A percentile compares a stretch with the other conserved stretches of the same genome.
phyloP scores from a whole-genome alignment of 305 asterid genomes.

The Fraxinus dipetala region DNA sequence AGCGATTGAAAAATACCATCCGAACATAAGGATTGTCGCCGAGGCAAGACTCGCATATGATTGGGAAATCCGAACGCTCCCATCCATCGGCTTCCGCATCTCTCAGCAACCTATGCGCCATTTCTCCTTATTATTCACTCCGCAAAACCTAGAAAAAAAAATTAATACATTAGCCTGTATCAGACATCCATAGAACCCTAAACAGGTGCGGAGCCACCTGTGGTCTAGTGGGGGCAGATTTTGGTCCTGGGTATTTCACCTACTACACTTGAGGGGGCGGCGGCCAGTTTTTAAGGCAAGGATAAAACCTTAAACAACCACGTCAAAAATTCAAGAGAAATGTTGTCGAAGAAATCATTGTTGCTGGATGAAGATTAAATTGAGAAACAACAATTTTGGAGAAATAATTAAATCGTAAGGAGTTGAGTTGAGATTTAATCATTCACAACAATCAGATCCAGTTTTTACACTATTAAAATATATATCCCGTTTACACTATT shows the following conservation, averaged over 20 bases:
- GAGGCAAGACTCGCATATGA: conserved; percentile 88
- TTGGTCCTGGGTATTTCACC: neutral
- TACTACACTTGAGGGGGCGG: neutral
- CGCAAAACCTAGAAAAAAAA: neutral
- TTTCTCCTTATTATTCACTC: conserved; percentile 25
- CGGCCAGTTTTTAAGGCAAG: neutral
- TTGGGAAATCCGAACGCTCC: conserved; percentile 91
- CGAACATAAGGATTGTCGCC: conserved; percentile 91
- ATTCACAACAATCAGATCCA: neutral
- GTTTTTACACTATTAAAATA: neutral
- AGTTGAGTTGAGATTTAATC: neutral
- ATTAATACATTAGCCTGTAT: neutral
- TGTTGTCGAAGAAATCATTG: neutral
- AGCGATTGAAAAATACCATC: conserved; percentile 48
- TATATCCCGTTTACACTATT: no score
- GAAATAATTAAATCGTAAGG: neutral
- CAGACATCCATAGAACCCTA: neutral
- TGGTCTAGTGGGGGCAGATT: neutral
- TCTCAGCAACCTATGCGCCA: conserved; percentile 89
- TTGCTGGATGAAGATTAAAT: neutral
- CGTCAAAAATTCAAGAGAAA: neutral
- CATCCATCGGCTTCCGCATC: conserved; percentile 93
- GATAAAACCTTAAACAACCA: neutral
- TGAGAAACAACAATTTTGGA: neutral
- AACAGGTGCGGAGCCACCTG: neutral